A percentile compares a stretch with the other conserved stretches of the same genome.
phyloP scores from a whole-genome alignment of 2,329 filamentous ascomycete species.

The Botrytis porri region DNA sequence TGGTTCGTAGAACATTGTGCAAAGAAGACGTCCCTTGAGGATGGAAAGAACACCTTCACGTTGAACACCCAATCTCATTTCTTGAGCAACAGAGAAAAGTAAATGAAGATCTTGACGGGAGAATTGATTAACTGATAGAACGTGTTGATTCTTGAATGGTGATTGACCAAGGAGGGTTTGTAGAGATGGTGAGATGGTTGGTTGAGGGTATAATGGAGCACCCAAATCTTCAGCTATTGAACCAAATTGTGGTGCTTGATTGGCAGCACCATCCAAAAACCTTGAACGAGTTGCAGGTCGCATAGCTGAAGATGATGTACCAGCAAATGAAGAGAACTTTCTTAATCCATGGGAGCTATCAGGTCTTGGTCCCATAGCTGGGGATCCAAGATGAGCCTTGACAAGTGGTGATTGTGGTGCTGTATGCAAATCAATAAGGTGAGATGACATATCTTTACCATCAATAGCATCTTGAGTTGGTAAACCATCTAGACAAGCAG shows the following conservation, averaged over 20 bases:
- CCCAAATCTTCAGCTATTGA: slow-evolving; percentile 46
- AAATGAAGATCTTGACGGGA: slow-evolving; percentile 82
- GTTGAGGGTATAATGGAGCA: slow-evolving; percentile 48
- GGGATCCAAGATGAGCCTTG: slow-evolving; percentile 44
- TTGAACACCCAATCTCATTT: slow-evolving; percentile 95
- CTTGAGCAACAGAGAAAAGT: slow-evolving; percentile 93
- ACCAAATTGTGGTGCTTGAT: slow-evolving; percentile 35
- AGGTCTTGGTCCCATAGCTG: slow-evolving; percentile 33
- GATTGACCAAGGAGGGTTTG: slow-evolving; percentile 73
- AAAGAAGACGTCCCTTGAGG: slow-evolving; percentile 80
- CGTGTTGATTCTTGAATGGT: slow-evolving; percentile 83
- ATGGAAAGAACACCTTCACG: slow-evolving; percentile 85
- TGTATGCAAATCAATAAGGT: slow-evolving; percentile 44
- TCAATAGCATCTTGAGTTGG: slow-evolving; percentile 53
- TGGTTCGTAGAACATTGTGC: slow-evolving; percentile 95
- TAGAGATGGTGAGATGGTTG: slow-evolving; percentile 58
- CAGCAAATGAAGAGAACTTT: slow-evolving; percentile 39
- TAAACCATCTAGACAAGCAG: slow-evolving; percentile 71
- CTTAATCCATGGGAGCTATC: slow-evolving; percentile 39
- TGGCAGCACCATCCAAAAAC: slow-evolving; percentile 40
- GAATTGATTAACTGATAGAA: slow-evolving; percentile 91
- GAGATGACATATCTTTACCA: slow-evolving; percentile 74
- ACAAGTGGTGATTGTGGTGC: slow-evolving; percentile 54
- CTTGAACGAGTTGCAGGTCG: slow-evolving; percentile 40
- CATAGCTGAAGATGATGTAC: slow-evolving; percentile 31